Conservation (phyloP, 164 flowering plant genomes). For the Litsea cubeba region DNA sequence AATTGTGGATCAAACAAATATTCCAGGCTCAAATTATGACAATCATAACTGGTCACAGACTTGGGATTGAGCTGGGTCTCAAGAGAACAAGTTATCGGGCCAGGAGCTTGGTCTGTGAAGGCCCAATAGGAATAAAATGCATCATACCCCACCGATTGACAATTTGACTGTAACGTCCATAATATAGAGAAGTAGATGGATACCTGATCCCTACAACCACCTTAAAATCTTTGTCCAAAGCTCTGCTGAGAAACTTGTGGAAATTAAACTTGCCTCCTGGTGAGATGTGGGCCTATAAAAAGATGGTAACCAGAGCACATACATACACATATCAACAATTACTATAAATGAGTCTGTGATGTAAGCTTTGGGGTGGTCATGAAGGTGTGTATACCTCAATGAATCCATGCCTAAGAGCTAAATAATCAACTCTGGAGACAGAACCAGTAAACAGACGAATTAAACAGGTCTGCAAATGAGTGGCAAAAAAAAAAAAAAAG, state of each 20-base stretch:
- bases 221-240: slow-evolving; percentile 55
- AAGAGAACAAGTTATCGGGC: no score
- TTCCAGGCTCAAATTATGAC: no score
- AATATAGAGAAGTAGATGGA: not conserved
- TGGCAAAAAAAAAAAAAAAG: not conserved
- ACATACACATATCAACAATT: not conserved
- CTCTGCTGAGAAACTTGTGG: slow-evolving; percentile 52
- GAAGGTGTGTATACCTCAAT: slow-evolving; percentile 24
- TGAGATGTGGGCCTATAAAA: slow-evolving; percentile 32
- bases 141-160: no score
- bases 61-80: no score
- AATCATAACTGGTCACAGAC: no score
- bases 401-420: slow-evolving; percentile 71
- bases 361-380: not conserved
- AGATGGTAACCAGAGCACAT: not conserved
- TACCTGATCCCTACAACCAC: slow-evolving; percentile 73
- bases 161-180: no score
- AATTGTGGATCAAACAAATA: no score
- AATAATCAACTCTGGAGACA: slow-evolving; percentile 53
- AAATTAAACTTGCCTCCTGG: slow-evolving; percentile 40
- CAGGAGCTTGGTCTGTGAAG: no score
- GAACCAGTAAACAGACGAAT: slow-evolving; percentile 43
- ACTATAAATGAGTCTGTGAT: not conserved
- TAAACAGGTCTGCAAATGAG: slow-evolving; percentile 41
- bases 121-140: no score